Percentiles rank a stretch among this genome's conserved stretches.
These are phyloP conservation scores for Dictyostelium brefeldianum DNA, from an alignment of 78 protist genomes.

Conservation along the genomic window DNA sequence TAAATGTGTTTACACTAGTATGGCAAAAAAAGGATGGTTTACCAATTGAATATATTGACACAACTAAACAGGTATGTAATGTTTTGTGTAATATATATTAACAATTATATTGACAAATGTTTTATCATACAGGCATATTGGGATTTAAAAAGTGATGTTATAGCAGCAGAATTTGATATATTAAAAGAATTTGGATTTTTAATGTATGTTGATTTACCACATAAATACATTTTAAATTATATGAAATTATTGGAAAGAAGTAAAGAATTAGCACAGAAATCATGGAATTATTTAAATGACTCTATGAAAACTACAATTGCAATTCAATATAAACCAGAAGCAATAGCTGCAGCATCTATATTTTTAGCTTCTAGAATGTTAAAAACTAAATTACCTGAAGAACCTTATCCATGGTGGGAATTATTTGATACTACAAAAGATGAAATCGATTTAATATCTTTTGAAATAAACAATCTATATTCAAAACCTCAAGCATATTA, in stretches of 20 bases:
- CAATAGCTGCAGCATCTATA: constrained; percentile 82
- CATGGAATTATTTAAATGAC: constrained; percentile 94
- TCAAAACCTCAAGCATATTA: constrained; percentile 49
- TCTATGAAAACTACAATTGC: constrained; percentile 86
- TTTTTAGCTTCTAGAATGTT: constrained; percentile 67
- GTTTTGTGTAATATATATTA: no score
- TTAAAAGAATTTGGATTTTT: constrained; percentile 74
- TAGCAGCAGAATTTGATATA: constrained; percentile 71
- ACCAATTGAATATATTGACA: constrained; percentile 40
- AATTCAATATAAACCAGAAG: constrained; percentile 83
- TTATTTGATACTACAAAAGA: constrained; percentile 77
- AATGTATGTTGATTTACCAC: constrained; percentile 86
- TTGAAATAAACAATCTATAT: constrained; percentile 42
- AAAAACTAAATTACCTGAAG: constrained; percentile 38
- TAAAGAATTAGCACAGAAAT: constrained; percentile 86
- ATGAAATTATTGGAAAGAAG: constrained; percentile 42
- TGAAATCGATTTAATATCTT: constrained; percentile 25
- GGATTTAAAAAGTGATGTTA: constrained; percentile 72
- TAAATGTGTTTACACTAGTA: constrained; percentile 38
- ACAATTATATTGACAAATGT: no score
- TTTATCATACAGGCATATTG: constrained; percentile 42
- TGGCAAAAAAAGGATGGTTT: constrained; percentile 27
- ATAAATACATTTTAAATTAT: constrained; percentile 81
- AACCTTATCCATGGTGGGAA: constrained; percentile 89
- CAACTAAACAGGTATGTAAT: constrained; percentile 27